Percentiles rank a stretch among this genome's conserved stretches.
phyloP scores from a whole-genome alignment of 2,329 filamentous ascomycete species.

The Aspergillaceae sp. region DNA sequence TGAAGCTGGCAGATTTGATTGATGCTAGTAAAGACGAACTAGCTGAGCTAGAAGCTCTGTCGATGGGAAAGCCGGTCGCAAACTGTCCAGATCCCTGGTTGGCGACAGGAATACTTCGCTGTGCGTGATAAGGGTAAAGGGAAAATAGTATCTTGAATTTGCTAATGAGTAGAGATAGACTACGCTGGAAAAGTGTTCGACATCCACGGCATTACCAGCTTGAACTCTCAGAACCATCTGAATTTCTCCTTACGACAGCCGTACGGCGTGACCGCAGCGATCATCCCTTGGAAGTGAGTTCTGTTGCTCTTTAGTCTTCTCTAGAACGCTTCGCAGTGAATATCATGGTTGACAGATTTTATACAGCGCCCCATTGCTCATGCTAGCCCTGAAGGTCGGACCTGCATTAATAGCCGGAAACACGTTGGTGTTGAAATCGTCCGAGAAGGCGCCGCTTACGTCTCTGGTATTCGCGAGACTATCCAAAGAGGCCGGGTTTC shows the following conservation, averaged over 20 bases:
- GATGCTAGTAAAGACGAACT: conserved; percentile 16
- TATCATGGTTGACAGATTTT: neutral
- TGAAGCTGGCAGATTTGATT: conserved; percentile 21
- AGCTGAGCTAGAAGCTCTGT: conserved; percentile 24
- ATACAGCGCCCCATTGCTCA: neutral
- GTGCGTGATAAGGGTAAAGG: neutral
- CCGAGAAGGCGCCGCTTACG: conserved; percentile 4
- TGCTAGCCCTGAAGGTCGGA: neutral
- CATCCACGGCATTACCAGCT: neutral
- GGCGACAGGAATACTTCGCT: neutral
- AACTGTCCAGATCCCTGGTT: neutral
- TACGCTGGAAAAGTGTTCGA: conserved; percentile 1
- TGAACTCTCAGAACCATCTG: neutral
- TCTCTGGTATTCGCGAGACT: neutral
- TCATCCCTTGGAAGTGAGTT: neutral
- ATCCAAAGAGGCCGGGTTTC: conserved; percentile 3
- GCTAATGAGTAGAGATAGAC: neutral
- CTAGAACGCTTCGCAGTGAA: no score
- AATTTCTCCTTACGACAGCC: neutral
- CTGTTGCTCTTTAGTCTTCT: neutral
- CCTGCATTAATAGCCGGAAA: neutral
- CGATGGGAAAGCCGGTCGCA: conserved; percentile 25
- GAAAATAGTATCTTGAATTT: neutral
- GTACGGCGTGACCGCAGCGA: neutral
- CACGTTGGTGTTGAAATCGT: conserved; percentile 3